Base-by-base conservation (phyloP, 2,329 filamentous ascomycete genomes). In the Zasmidium citrigriseum region DNA sequence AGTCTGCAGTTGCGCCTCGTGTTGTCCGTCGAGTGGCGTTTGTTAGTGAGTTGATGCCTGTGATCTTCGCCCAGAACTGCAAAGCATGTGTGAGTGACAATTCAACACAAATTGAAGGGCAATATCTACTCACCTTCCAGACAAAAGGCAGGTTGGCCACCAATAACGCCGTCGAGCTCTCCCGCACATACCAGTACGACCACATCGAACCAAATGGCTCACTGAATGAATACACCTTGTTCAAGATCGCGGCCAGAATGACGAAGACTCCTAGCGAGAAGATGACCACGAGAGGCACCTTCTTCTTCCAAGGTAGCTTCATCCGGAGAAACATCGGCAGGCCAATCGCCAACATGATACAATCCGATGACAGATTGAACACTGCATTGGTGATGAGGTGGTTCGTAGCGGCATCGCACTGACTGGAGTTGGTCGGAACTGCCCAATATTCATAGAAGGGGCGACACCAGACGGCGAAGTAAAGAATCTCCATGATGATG, bases 71-170 rank as follows among this genome's bases (percentile, higher is more conserved):
- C 25, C 85, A 75, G 20, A 87, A 74, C 0, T n/a, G n/a, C n/a
- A n/a, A n/a, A n/a, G n/a, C n/a, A n/a, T n/a, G n/a, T n/a, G n/a
- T n/a, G n/a, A n/a, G n/a, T n/a, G n/a, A n/a, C n/a, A n/a, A n/a
- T n/a, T n/a, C n/a, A n/a, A n/a, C n/a, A n/a, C n/a, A n/a, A n/a
- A n/a, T n/a, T n/a, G n/a, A n/a, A n/a, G n/a, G n/a, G n/a, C n/a
- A n/a, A n/a, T n/a, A n/a, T n/a, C n/a, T n/a, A n/a, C n/a, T n/a
- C n/a, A n/a, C n/a, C n/a, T 82, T 81, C 80, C 83, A 87, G 61
- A 80, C 82, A 50, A 86, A 81, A 0, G 85, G 84, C 4, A 87
- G 75, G 59, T 87, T 87, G 24, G 83, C 80, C 16, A 86, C 84
- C 50, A 86, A 78, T 44, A 87, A 77, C 4, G 84, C 83, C 0